phyloP scores from a whole-genome alignment of 306 rosid species.

The Malus sylvestris region DNA sequence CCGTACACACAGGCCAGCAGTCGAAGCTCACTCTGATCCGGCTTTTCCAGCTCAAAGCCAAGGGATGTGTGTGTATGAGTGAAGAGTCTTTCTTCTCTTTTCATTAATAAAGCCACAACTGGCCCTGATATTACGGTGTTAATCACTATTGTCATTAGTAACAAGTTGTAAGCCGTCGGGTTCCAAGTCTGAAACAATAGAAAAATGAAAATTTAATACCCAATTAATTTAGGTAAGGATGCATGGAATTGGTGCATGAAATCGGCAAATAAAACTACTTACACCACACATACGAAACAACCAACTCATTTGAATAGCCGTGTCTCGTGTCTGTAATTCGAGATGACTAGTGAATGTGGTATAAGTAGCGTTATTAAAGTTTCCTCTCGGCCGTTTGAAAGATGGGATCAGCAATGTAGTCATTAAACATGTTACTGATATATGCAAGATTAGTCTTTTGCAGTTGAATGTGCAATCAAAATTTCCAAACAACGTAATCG shows the following conservation, averaged over 20 bases:
- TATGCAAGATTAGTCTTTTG: not conserved
- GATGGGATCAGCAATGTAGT: not conserved
- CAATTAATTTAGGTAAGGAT: not conserved
- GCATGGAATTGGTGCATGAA: too few relatives aligned
- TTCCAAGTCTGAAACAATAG: constrained; percentile 38
- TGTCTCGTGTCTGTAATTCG: too few relatives aligned
- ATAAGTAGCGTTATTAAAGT: too few relatives aligned
- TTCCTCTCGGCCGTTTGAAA: not conserved
- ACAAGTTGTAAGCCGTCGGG: constrained; percentile 50
- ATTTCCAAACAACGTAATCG: not conserved
- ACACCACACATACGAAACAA: not conserved
- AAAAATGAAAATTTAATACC: not conserved
- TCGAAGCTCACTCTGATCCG: constrained; percentile 46
- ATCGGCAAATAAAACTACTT: not conserved
- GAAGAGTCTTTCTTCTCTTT: constrained; percentile 51
- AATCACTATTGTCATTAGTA: constrained; percentile 49
- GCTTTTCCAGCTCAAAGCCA: constrained; percentile 22
- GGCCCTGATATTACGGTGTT: constrained; percentile 83
- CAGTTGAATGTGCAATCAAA: not conserved
- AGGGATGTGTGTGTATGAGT: constrained; percentile 45
- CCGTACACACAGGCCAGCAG: constrained; percentile 67
- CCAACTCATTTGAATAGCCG: too few relatives aligned
- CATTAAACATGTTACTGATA: not conserved
- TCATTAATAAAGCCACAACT: constrained; percentile 53
- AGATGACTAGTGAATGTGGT: not conserved